These are phyloP conservation scores for Metschnikowia drakensbergensis DNA, from an alignment of 805 yeast genomes.

Conservation along the genomic window DNA sequence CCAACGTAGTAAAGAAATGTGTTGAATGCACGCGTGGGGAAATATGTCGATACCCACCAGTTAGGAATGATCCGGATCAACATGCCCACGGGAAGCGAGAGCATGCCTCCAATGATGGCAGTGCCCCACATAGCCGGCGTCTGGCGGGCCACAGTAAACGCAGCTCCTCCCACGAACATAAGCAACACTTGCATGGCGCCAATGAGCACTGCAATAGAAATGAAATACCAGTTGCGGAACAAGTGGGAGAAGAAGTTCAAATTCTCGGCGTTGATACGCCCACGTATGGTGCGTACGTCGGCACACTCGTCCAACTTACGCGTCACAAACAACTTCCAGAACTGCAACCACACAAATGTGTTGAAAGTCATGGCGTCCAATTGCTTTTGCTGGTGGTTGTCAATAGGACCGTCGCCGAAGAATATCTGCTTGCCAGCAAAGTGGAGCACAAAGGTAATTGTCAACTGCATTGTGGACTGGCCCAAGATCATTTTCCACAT, in stretches of 20 bases:
- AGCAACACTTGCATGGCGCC: constrained; percentile 83
- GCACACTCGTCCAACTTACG: constrained; percentile 88
- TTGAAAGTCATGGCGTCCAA: constrained; percentile 87
- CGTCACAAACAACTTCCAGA: constrained; percentile 87
- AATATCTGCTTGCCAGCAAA: constrained; percentile 71
- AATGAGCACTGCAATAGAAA: constrained; percentile 66
- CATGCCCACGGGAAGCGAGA: constrained; percentile 77
- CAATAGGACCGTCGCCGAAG: constrained; percentile 31
- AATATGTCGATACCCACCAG: constrained; percentile 56
- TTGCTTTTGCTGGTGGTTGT: constrained; percentile 50
- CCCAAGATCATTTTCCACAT: constrained; percentile 99
- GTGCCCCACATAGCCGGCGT: constrained; percentile 88
- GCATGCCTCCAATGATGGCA: constrained; percentile 74
- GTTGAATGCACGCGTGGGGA: constrained; percentile 59
- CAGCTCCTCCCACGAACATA: constrained; percentile 97
- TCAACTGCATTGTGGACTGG: constrained; percentile 74
- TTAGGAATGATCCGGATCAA: constrained; percentile 82
- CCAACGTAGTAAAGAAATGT: constrained; percentile 35
- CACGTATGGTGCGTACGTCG: constrained; percentile 53
- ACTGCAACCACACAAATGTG: constrained; percentile 96
- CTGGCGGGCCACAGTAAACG: constrained; percentile 77
- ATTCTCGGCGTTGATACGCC: constrained; percentile 58
- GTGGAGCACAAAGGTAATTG: constrained; percentile 75
- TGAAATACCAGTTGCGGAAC: constrained; percentile 77
- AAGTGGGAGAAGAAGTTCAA: constrained; percentile 82